Evolutionary conservation across 768 basidiomycete species (phyloP).

Genomic region (Auricularia sp.): DNA sequence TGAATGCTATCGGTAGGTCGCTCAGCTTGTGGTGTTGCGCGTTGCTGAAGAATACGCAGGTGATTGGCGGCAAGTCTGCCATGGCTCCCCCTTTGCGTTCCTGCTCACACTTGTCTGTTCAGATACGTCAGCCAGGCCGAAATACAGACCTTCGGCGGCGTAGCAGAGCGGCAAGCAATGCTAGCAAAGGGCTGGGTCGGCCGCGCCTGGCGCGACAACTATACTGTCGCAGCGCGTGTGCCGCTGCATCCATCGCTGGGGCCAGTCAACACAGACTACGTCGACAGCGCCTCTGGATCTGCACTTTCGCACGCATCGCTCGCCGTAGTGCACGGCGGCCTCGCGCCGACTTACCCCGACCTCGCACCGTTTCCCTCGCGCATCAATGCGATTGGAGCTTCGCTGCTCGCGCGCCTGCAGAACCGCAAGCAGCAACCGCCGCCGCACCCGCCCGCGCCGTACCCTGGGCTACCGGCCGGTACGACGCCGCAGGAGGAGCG

Average conservation of each 20-base stretch:
- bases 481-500: slow-evolving; percentile 57
- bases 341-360: slow-evolving; percentile 60
- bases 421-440: slow-evolving; percentile 49
- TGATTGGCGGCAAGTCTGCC: slow-evolving; percentile 64
- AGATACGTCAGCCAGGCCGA: slow-evolving; percentile 83
- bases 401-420: slow-evolving; percentile 65
- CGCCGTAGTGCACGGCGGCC: slow-evolving; percentile 90
- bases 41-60: slow-evolving; percentile 29
- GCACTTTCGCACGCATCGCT: slow-evolving; percentile 70
- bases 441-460: slow-evolving; percentile 74
- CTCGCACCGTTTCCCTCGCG: slow-evolving; percentile 73
- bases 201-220: slow-evolving; percentile 76
- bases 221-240: slow-evolving; percentile 69
- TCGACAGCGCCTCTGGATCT: slow-evolving; percentile 37
- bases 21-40: not conserved
- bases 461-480: slow-evolving; percentile 57
- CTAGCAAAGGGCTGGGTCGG: slow-evolving; percentile 71
- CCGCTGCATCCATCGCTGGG: slow-evolving; percentile 68
- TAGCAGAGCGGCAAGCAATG: slow-evolving; percentile 60
- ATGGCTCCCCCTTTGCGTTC: not conserved
- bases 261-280: slow-evolving; percentile 47
- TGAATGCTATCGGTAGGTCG: slow-evolving; percentile 70
- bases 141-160: slow-evolving; percentile 70
- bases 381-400: slow-evolving; percentile 68
- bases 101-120: slow-evolving; percentile 1